phyloP scores from a whole-genome alignment of 2,329 filamentous ascomycete genomes.

The Curvularia hawaiiensis region DNA sequence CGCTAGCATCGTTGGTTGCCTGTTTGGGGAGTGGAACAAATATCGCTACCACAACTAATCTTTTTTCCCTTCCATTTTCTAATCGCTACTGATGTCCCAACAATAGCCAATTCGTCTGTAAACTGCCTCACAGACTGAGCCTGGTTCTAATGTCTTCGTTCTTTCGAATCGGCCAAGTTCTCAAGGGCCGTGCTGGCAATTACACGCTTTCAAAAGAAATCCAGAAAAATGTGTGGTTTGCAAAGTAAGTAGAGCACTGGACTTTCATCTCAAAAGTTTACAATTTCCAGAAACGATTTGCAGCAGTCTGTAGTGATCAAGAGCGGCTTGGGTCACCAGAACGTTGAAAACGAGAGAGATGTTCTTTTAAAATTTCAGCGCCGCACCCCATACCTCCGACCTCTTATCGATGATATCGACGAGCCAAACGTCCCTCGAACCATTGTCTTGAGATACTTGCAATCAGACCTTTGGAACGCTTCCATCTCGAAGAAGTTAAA shows the following conservation, averaged over 20 bases:
- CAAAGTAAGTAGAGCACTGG: constrained; percentile 17
- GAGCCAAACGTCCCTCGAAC: constrained; percentile 25
- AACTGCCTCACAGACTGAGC: too few relatives aligned
- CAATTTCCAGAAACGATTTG: constrained; percentile 10
- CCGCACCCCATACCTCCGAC: constrained; percentile 29
- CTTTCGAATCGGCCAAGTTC: constrained; percentile 23
- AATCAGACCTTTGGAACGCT: constrained; percentile 24
- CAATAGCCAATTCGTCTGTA: too few relatives aligned
- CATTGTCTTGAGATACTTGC: constrained; percentile 32
- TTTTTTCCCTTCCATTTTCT: too few relatives aligned
- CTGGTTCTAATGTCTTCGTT: background rate
- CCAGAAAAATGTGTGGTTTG: constrained; percentile 27
- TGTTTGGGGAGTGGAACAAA: background rate
- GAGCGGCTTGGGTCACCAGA: constrained; percentile 25
- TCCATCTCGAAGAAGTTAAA: constrained; percentile 22
- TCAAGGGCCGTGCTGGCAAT: constrained; percentile 17
- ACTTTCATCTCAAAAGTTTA: background rate
- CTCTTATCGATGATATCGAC: constrained; percentile 36
- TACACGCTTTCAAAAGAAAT: constrained; percentile 26
- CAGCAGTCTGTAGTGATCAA: constrained; percentile 30
- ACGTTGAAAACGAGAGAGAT: constrained; percentile 35
- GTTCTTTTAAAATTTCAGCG: constrained; percentile 33
- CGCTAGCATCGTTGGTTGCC: too few relatives aligned
- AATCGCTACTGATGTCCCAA: too few relatives aligned
- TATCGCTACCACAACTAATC: background rate